Conservation (phyloP, 2,329 filamentous ascomycete species). For the Phoma herbarum region DNA sequence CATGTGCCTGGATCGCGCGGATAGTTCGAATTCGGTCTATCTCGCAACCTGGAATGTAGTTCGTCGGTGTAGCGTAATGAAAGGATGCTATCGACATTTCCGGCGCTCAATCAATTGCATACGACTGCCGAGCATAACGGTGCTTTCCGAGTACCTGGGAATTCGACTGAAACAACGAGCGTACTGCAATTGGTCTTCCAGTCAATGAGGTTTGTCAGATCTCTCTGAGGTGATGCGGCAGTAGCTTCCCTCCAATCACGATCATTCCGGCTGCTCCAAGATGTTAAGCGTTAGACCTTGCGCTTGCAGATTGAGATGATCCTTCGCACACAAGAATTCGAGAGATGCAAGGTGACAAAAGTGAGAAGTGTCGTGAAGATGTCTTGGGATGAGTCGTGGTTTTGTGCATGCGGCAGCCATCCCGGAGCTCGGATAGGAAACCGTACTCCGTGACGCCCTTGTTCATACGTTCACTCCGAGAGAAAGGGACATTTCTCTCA, state of each 20-base stretch:
- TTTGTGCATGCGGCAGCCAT: slow-evolving; percentile 8
- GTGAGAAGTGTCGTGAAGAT: not conserved
- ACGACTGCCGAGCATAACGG: not conserved
- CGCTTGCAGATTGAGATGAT: not conserved
- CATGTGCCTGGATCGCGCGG: slow-evolving; percentile 10
- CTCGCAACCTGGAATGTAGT: slow-evolving; percentile 3
- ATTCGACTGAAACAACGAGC: not conserved
- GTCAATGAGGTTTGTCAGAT: not conserved
- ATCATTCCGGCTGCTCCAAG: not conserved
- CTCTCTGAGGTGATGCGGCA: slow-evolving; percentile 1
- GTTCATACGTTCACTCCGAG: slow-evolving; percentile 1
- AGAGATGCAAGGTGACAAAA: not conserved
- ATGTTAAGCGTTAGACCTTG: not conserved
- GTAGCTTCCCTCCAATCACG: slow-evolving; percentile 3
- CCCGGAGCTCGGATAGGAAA: slow-evolving; percentile 10
- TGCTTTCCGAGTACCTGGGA: not conserved
- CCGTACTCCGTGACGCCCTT: slow-evolving; percentile 9
- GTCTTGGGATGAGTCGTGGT: slow-evolving; percentile 3
- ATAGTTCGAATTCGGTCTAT: slow-evolving; percentile 7
- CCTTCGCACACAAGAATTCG: not conserved
- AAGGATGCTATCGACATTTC: slow-evolving; percentile 4
- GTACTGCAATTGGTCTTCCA: not conserved
- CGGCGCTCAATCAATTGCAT: not conserved
- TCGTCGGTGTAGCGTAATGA: slow-evolving; percentile 2
- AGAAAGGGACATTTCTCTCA: not conserved